Percentiles rank a stretch among this genome's conserved stretches.
phyloP scores from a whole-genome alignment of 225 moss, liverwort and hornwort species.

The Lunularia cruciata region DNA sequence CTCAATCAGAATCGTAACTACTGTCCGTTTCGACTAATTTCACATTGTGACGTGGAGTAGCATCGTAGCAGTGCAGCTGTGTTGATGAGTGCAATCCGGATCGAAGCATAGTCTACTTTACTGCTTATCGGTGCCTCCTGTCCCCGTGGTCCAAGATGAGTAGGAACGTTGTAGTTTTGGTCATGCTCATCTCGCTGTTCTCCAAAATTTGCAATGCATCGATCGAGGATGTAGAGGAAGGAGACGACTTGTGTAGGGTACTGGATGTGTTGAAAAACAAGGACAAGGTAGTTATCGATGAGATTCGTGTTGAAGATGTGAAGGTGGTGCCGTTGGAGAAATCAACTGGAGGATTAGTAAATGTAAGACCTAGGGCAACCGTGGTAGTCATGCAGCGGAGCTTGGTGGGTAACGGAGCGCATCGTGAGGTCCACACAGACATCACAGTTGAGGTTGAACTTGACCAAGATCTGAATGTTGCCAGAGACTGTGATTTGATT shows the following conservation, averaged over 20 bases:
- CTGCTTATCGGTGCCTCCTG: too few species aligned
- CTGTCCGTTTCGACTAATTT: too few species aligned
- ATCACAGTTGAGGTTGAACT: slow-evolving; percentile 21
- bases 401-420: slow-evolving; percentile 38
- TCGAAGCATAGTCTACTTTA: too few species aligned
- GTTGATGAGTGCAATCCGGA: too few species aligned
- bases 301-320: slow-evolving; percentile 7
- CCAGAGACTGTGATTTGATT: slow-evolving; percentile 26
- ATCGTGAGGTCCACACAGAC: slow-evolving; percentile 32
- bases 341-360: neutral
- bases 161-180: neutral
- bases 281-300: neutral
- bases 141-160: neutral
- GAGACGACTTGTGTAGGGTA: slow-evolving; percentile 28
- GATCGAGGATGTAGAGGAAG: neutral
- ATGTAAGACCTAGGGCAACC: slow-evolving; percentile 12
- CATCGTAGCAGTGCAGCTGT: too few species aligned
- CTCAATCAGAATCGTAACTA: too few species aligned
- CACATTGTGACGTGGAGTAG: too few species aligned
- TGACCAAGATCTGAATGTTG: neutral
- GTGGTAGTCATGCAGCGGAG: slow-evolving; percentile 22
- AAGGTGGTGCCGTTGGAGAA: neutral
- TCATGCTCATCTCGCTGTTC: neutral
- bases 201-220: neutral
- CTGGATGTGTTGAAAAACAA: neutral